Base-by-base conservation (phyloP, 2,329 filamentous ascomycete species). In the Penicillium glabrum region DNA sequence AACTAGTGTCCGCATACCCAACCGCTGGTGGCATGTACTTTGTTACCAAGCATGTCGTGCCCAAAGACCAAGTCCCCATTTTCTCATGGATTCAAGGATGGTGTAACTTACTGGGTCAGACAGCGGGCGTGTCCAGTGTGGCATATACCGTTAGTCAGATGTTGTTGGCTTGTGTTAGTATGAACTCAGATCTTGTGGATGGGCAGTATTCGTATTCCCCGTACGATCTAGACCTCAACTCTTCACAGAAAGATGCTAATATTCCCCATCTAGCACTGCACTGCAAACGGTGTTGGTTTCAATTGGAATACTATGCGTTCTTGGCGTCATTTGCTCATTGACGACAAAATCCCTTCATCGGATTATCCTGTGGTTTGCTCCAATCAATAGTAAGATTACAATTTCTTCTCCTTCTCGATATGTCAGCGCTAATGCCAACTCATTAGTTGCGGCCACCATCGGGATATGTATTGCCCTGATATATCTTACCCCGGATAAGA, bases 21-120 rank as follows among this genome's bases (percentile, higher is more conserved):
- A 88, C 86, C 2, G 85, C 85, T 2, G 85, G 85, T 21, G 86
- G 86, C 3, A 87, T 88, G 84, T 88, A 88, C 70, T 88, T 87
- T 68, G 84, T 87, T 33, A 86, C 84, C 10, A 87, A 87, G 64
- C 82, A 86, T 66, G 84, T 88, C 33, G 84, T 87, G 2, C 85
- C 85, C 9, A 74, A 78, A 16, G 79, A 85, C 54, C 81, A 86
- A 66, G 83, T 86, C 29, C 82, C 86, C 2, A 80, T 86, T 13
- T 87, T 84, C 78, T 81, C 84, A 0, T 88, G 85, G 85, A 76
- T 87, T 44, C 84, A 87, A 54, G 85, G 85, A n/a, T 87, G 85
- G 85, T 85, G 83, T 66, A 88, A 88, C 61, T 80, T 88, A 31
- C 77, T 88, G 1, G 85, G 85, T 8, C 85, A 88, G 70, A 85